Evolutionary conservation across 1,284 basidiomycete genomes (phyloP), one percentile per base, ranked within the genome.

Genomic region (Rhodotorula sp.): DNA sequence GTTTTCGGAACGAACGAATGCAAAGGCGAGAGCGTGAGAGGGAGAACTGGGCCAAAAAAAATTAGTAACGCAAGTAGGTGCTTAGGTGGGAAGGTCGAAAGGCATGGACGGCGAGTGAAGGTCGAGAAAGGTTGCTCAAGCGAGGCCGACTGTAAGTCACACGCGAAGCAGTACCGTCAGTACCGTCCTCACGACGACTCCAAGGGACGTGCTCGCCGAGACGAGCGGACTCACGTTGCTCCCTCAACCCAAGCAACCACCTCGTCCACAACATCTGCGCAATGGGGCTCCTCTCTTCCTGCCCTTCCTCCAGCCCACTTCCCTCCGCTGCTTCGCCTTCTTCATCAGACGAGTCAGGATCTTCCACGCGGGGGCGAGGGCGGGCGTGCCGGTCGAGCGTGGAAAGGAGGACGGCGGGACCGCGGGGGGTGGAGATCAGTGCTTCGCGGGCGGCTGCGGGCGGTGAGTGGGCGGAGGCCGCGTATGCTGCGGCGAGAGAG

Each of bases 251-350:
- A 78, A 97, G 92, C 34, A 97, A 82, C 94, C 94, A 98, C 58
- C 95, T 87, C 84, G 94, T 89, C 79, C 97, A 98, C 37, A 98
- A 83, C 73, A 98, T 84, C 79, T 97, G 94, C 26, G 93, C 89
- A 51, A 98, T 93, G 2, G 94, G 93, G 72, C 83, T 83, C 58
- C 83, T 76, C 44, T 80, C 75, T 44, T 77, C 76, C 53, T 76
- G 75, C 8, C 48, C 64, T 40, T 11, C 51, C 2, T 40, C 26
- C 24, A 15, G 11, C 1, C 22, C n/a, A 46, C 57, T 18, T 37
- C 54, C 88, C 69, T 88, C 86, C 77, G 90, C 90, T 20, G 50
- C 40, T 26, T 65, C 66, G 1, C 24, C 46, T 13, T 52, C 64
- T 8, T 46, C 48, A 15, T 51, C 31, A 0, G 54, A n/a, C 15